phyloP scores from a whole-genome alignment of 306 rosid genomes.

The Potentilla sterilis region DNA sequence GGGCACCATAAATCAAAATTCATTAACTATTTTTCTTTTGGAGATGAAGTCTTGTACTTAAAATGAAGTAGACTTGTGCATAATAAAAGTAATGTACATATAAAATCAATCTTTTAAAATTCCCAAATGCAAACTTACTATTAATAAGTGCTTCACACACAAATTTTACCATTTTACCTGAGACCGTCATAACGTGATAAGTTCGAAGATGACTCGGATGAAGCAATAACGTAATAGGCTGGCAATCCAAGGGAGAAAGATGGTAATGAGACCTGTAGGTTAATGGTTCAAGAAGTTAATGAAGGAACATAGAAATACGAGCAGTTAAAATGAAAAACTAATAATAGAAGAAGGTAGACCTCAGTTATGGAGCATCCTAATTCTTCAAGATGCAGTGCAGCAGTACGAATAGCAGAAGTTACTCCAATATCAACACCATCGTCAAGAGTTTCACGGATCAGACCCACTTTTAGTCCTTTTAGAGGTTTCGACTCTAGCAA shows the following conservation, averaged over 20 bases:
- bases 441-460: slow-evolving; percentile 80
- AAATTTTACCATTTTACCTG: slow-evolving; percentile 46
- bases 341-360: slow-evolving; percentile 40
- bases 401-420: slow-evolving; percentile 62
- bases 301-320: slow-evolving; percentile 6
- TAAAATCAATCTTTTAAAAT: not conserved
- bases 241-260: slow-evolving; percentile 97
- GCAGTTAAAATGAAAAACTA: slow-evolving; percentile 18
- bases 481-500: slow-evolving; percentile 75
- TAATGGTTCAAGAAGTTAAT: slow-evolving; percentile 17
- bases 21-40: not conserved
- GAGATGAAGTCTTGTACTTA: not conserved
- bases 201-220: slow-evolving; percentile 93
- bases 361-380: slow-evolving; percentile 81
- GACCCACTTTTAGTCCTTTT: slow-evolving; percentile 82
- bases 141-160: not conserved
- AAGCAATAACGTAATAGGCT: slow-evolving; percentile 91
- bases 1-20: not conserved
- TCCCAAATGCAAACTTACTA: not conserved
- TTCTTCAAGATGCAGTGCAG: slow-evolving; percentile 88
- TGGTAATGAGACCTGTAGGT: slow-evolving; percentile 79
- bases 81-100: not conserved
- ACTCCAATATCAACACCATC: slow-evolving; percentile 85
- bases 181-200: slow-evolving; percentile 94
- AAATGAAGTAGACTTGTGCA: not conserved